Conservation (phyloP, 805 yeast genomes). For the Wickerhamiella lipophila region DNA sequence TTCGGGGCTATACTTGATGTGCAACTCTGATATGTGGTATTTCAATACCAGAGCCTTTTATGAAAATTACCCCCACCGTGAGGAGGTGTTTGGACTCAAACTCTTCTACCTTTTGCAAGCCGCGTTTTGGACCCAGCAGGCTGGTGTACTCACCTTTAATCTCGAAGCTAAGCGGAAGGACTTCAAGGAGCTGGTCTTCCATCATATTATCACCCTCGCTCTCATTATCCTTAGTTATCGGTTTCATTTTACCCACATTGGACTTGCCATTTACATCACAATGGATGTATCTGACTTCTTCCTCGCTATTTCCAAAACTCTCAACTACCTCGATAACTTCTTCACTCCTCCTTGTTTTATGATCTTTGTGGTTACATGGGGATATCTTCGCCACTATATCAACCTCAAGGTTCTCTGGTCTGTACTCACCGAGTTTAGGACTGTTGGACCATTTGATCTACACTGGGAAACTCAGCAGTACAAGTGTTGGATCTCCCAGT, state of each 20-base stretch:
- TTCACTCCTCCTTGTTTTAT: conserved; percentile 52
- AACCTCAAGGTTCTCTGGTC: conserved; percentile 56
- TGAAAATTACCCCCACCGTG: conserved; percentile 66
- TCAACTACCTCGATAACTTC: conserved; percentile 67
- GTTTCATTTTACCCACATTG: conserved; percentile 95
- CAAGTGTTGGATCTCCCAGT: conserved; percentile 91
- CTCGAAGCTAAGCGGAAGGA: conserved; percentile 94
- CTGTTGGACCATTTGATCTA: conserved; percentile 70
- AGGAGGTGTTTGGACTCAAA: conserved; percentile 59
- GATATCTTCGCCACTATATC: conserved; percentile 77
- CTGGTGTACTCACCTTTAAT: conserved; percentile 66
- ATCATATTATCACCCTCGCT: conserved; percentile 82
- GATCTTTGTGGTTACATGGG: conserved; percentile 63
- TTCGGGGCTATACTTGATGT: conserved; percentile 81
- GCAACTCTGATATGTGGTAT: conserved; percentile 70
- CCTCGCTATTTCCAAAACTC: conserved; percentile 69
- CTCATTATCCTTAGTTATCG: conserved; percentile 78
- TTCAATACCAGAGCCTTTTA: conserved; percentile 79
- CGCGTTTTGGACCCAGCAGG: conserved; percentile 95
- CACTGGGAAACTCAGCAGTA: conserved; percentile 87
- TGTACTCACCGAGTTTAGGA: conserved; percentile 61
- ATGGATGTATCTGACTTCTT: conserved; percentile 95
- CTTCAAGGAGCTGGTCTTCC: conserved; percentile 78
- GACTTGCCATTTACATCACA: conserved; percentile 76
- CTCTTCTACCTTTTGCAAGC: conserved; percentile 83